A percentile compares a stretch with the other conserved stretches of the same genome.
Evolutionary conservation across 129 eudicot genomes (phyloP).

Genomic region (Flaveria sonorensis): DNA sequence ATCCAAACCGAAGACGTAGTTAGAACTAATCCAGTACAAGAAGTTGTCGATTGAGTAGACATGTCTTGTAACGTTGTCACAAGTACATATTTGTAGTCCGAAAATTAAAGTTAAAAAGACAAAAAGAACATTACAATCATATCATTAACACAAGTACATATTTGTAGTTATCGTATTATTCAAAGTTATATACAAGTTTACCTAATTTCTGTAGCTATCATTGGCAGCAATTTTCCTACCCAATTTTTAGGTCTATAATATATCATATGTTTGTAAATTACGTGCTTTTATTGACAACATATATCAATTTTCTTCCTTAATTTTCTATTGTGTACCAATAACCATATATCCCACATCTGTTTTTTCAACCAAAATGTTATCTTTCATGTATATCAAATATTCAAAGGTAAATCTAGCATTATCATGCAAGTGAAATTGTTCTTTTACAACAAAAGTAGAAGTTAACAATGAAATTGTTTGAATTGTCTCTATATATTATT

Average conservation of each 20-base stretch:
- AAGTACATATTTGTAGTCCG: too few species aligned
- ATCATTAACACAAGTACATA: background rate
- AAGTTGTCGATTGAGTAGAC: too few species aligned
- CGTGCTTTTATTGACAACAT: conserved; percentile 2
- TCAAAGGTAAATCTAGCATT: too few species aligned
- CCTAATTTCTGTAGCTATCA: background rate
- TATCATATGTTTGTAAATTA: background rate
- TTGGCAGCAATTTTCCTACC: conserved; percentile 1
- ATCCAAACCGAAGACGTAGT: too few species aligned
- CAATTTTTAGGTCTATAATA: background rate
- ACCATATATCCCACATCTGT: background rate
- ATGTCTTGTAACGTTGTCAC: too few species aligned
- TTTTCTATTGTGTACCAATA: background rate
- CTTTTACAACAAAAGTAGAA: too few species aligned
- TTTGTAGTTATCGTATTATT: background rate
- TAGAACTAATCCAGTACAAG: too few species aligned
- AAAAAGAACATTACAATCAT: background rate
- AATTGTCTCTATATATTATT: too few species aligned
- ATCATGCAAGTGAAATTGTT: too few species aligned
- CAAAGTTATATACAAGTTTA: background rate
- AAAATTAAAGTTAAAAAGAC: background rate
- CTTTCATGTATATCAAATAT: too few species aligned
- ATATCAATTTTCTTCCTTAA: background rate
- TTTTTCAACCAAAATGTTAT: background rate
- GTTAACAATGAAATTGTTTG: too few species aligned